phyloP scores from a whole-genome alignment of 2,329 filamentous ascomycete species.

The Phialophora chinensis region DNA sequence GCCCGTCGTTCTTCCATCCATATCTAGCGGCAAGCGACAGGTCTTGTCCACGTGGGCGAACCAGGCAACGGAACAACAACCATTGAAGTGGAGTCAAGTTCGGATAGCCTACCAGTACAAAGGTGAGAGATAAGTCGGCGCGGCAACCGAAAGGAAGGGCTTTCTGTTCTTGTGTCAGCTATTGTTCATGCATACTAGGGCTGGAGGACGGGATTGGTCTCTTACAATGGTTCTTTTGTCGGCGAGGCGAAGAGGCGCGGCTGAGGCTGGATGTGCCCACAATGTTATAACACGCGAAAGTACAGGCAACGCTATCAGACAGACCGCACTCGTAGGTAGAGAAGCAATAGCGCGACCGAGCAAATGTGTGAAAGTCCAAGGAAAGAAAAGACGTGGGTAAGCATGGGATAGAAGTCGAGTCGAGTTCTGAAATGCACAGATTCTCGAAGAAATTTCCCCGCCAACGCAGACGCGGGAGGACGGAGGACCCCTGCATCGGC shows the following conservation, averaged over 20 bases:
- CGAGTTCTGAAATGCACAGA: not conserved
- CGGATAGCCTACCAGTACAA: not conserved
- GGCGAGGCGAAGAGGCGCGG: not conserved
- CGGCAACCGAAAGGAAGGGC: not conserved
- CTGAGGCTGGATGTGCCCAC: not conserved
- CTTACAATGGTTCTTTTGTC: not conserved
- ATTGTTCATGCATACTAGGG: not conserved
- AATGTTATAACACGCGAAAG: not conserved
- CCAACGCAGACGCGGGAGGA: slow-evolving; percentile 16
- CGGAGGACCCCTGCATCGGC: slow-evolving; percentile 13
- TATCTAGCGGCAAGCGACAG: not conserved
- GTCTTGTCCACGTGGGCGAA: not conserved
- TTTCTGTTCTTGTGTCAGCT: not conserved
- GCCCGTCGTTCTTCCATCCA: not conserved
- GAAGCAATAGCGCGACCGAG: not conserved
- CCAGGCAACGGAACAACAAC: not conserved
- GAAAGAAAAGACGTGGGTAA: not conserved
- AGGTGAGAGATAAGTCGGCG: not conserved
- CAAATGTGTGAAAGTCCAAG: not conserved
- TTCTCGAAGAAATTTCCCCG: slow-evolving; percentile 25
- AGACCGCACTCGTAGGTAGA: not conserved
- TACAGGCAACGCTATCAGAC: slow-evolving; percentile 21
- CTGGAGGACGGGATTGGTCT: not conserved
- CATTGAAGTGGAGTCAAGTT: not conserved
- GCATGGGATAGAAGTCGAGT: slow-evolving; percentile 15